Conservation (phyloP, 441 rosid species). For the Sinapis alba region DNA sequence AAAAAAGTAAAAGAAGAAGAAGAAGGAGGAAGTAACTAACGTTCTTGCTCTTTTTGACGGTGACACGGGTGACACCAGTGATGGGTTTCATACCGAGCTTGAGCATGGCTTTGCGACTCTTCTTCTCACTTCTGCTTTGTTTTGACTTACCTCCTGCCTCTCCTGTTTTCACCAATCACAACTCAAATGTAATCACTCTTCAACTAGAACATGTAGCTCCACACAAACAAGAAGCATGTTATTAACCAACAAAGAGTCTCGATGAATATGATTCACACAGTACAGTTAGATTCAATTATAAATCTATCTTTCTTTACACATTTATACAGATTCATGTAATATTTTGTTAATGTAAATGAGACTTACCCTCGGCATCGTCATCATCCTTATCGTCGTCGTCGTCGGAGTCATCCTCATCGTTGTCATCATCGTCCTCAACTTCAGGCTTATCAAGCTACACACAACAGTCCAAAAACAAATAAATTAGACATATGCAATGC, state of each 20-base stretch:
- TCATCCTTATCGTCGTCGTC: slow-evolving; percentile 76
- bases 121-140: slow-evolving; percentile 91
- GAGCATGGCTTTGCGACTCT: slow-evolving; percentile 88
- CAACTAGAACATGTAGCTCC: too few species aligned
- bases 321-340: too few species aligned
- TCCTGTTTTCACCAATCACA: slow-evolving; percentile 39
- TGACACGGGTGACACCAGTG: slow-evolving; percentile 83
- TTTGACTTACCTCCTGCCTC: slow-evolving; percentile 65
- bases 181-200: too few species aligned
- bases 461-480: background rate
- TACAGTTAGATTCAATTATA: too few species aligned
- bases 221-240: too few species aligned
- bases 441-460: slow-evolving; percentile 68
- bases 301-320: too few species aligned
- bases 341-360: too few species aligned
- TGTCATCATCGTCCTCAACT: slow-evolving; percentile 79
- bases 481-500: background rate
- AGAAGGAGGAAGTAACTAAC: slow-evolving; percentile 37
- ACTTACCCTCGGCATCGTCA: slow-evolving; percentile 67
- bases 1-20: too few species aligned
- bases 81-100: slow-evolving; percentile 92
- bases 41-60: slow-evolving; percentile 84
- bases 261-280: too few species aligned
- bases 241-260: too few species aligned
- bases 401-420: slow-evolving; percentile 67